Percentiles rank a stretch among this genome's conserved stretches.
These are phyloP conservation scores for Brettanomyces nanus DNA, from an alignment of 805 yeast genomes.

Conservation along the genomic window DNA sequence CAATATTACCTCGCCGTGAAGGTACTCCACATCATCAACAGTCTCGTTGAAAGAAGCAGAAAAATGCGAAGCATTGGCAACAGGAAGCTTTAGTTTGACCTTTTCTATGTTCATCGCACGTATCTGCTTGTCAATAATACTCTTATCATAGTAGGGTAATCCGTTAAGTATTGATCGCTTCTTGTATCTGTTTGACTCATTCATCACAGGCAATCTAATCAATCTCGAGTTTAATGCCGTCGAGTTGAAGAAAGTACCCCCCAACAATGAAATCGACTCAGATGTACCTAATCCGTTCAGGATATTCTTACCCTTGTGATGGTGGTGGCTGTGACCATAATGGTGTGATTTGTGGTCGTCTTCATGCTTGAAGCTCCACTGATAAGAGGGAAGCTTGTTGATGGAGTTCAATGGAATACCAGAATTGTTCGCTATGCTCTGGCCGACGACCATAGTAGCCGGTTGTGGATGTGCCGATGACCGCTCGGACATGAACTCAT, in stretches of 20 bases:
- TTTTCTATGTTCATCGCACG: conserved; percentile 18
- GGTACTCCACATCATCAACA: conserved; percentile 38
- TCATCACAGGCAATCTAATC: conserved; percentile 21
- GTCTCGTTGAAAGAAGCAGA: conserved; percentile 24
- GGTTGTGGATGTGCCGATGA: conserved; percentile 10
- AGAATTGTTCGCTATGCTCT: conserved; percentile 25
- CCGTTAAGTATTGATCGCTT: conserved; percentile 29
- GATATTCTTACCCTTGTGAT: conserved; percentile 20
- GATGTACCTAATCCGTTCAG: conserved; percentile 17
- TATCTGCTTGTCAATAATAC: conserved; percentile 18
- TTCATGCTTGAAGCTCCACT: conserved; percentile 25
- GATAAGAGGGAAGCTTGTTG: conserved; percentile 27
- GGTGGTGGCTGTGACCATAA: conserved; percentile 2
- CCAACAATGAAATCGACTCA: conserved; percentile 20
- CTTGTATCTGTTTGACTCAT: conserved; percentile 9
- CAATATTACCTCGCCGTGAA: conserved; percentile 40
- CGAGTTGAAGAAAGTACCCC: conserved; percentile 18
- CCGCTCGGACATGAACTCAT: conserved; percentile 9
- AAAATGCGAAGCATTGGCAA: conserved; percentile 22
- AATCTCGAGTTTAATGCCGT: conserved; percentile 21
- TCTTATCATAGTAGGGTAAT: conserved; percentile 33
- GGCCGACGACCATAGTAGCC: conserved; percentile 24
- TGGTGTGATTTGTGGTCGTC: conserved; percentile 17
- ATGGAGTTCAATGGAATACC: conserved; percentile 26
- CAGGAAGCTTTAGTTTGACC: conserved; percentile 20